phyloP scores from a whole-genome alignment of 768 basidiomycete species.

The Serendipita sp. region DNA sequence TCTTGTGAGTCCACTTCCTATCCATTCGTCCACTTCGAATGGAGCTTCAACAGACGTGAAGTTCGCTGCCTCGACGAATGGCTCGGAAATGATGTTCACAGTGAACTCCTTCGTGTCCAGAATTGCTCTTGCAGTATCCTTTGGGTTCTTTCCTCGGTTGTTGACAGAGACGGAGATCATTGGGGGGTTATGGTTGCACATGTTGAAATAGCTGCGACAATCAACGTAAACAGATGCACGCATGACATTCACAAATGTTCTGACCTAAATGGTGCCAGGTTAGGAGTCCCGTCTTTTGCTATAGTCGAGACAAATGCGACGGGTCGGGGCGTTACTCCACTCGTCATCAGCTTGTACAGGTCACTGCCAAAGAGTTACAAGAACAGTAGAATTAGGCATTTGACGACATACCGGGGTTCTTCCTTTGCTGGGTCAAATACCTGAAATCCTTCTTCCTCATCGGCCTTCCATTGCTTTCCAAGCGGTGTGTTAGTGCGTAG shows the following conservation, averaged over 20 bases:
- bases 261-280: conserved; percentile 54
- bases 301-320: conserved; percentile 48
- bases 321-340: conserved; percentile 47
- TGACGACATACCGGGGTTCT: not conserved
- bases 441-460: not conserved
- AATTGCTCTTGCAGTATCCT: conserved; percentile 55
- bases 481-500: not conserved
- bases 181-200: conserved; percentile 47
- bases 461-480: not conserved
- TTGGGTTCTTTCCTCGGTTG: conserved; percentile 27
- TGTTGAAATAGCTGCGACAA: conserved; percentile 40
- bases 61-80: conserved; percentile 39
- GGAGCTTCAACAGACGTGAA: conserved; percentile 40
- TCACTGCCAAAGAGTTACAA: conserved; percentile 12
- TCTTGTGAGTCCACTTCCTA: conserved; percentile 40
- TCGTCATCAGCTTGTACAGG: conserved; percentile 37
- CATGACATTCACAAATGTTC: not conserved
- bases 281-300: conserved; percentile 29
- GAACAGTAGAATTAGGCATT: not conserved
- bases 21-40: conserved; percentile 39
- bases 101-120: conserved; percentile 50
- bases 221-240: conserved; percentile 8
- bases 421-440: conserved; percentile 4
- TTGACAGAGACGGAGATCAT: conserved; percentile 47
- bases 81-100: conserved; percentile 55